These are phyloP conservation scores for Medicago lupulina DNA, from an alignment of 306 rosid genomes.

Conservation along the genomic window DNA sequence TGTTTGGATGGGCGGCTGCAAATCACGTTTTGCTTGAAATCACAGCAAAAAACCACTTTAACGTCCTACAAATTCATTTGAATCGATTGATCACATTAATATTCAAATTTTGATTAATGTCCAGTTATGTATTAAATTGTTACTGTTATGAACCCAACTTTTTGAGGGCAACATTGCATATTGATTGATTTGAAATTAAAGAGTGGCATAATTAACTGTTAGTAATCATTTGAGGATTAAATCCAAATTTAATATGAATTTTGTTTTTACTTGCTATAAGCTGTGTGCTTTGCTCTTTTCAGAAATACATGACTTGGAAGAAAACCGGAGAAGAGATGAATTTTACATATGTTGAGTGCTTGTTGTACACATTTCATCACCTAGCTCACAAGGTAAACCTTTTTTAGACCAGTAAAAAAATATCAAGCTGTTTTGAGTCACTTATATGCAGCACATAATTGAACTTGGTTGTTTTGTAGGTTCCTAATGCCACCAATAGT, in stretches of 20 bases:
- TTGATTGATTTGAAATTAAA: background rate
- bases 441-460: slow-evolving; percentile 22
- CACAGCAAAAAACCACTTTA: too few relatives aligned
- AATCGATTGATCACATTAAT: slow-evolving; percentile 25
- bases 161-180: background rate
- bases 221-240: slow-evolving; percentile 10
- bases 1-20: too few relatives aligned
- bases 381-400: slow-evolving; percentile 85
- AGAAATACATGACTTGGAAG: slow-evolving; percentile 92
- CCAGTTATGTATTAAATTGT: background rate
- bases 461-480: slow-evolving; percentile 56
- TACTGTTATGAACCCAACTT: slow-evolving; percentile 5
- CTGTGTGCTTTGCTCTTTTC: slow-evolving; percentile 37
- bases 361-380: slow-evolving; percentile 92
- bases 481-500: slow-evolving; percentile 98
- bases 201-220: slow-evolving; percentile 26
- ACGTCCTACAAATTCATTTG: slow-evolving; percentile 4
- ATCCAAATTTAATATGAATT: slow-evolving; percentile 15
- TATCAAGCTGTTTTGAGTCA: slow-evolving; percentile 21
- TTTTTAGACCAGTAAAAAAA: slow-evolving; percentile 16
- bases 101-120: slow-evolving; percentile 14
- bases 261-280: slow-evolving; percentile 15
- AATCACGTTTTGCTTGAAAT: too few relatives aligned
- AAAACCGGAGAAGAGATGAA: slow-evolving; percentile 95
- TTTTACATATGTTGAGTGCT: slow-evolving; percentile 93